These are phyloP conservation scores for Blastobotrys attinorum DNA, from an alignment of 805 yeast genomes.

Conservation along the genomic window DNA sequence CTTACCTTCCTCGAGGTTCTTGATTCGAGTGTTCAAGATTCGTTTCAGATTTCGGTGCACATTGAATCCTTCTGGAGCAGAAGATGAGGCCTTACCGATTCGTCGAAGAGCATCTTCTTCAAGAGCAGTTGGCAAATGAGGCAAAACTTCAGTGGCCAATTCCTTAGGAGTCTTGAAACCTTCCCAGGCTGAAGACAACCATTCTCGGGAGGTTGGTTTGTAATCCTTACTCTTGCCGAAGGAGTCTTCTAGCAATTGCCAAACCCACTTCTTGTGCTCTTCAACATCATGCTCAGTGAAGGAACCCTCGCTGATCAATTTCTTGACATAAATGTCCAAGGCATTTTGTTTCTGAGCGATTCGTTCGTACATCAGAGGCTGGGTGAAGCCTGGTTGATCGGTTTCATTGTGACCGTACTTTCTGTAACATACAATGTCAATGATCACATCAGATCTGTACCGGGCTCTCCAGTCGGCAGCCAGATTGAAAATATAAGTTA, in stretches of 20 bases:
- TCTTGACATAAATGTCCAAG: constrained; percentile 72
- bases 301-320: constrained; percentile 77
- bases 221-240: constrained; percentile 84
- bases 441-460: constrained; percentile 92
- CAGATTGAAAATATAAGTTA: constrained; percentile 81
- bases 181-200: constrained; percentile 99
- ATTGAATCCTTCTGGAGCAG: constrained; percentile 81
- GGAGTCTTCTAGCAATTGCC: constrained; percentile 88
- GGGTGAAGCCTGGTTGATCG: constrained; percentile 98
- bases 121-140: constrained; percentile 93
- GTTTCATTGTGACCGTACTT: constrained; percentile 99
- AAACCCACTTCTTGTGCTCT: constrained; percentile 97
- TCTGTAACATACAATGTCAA: constrained; percentile 97
- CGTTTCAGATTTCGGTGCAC: constrained; percentile 95
- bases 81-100: constrained; percentile 70
- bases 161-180: constrained; percentile 97
- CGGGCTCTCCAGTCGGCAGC: constrained; percentile 99
- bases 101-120: constrained; percentile 60
- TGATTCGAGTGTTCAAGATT: constrained; percentile 79
- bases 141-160: constrained; percentile 89
- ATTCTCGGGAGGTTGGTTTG: constrained; percentile 85
- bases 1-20: constrained; percentile 79
- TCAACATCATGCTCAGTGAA: constrained; percentile 85
- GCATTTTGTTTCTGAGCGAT: constrained; percentile 86
- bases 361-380: constrained; percentile 92